These are phyloP conservation scores for Paramecium tetraurelia DNA, from an alignment of 73 alveolate genomes.

Conservation along the genomic window DNA sequence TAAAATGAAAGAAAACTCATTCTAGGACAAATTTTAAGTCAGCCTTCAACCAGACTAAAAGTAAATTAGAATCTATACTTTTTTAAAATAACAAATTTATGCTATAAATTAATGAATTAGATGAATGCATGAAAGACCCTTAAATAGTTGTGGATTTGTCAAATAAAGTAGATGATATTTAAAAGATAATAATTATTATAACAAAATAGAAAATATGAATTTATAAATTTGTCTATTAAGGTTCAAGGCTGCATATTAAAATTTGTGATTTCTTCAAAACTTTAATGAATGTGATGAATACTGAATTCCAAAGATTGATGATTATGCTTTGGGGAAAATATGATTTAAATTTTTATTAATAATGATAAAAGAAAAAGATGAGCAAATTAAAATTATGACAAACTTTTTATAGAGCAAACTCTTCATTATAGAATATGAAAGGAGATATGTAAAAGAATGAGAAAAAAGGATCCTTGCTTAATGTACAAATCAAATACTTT, in stretches of 20 bases:
- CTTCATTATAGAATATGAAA: background rate
- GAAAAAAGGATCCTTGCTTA: background rate
- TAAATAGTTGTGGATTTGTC: no score
- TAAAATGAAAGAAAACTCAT: background rate
- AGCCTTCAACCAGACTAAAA: background rate
- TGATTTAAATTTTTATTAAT: background rate
- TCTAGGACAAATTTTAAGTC: background rate
- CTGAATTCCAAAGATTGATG: background rate
- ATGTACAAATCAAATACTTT: background rate
- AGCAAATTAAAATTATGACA: background rate
- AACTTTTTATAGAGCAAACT: background rate
- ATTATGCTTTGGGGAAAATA: background rate
- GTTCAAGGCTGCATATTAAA: no score
- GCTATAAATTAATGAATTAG: no score
- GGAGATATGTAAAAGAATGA: background rate
- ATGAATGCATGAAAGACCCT: no score
- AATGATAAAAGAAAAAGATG: slow-evolving; percentile 9
- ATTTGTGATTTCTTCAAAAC: no score
- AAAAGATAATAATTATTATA: no score
- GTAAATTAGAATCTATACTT: no score
- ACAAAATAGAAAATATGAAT: background rate
- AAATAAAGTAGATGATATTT: no score
- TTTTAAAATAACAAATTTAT: no score
- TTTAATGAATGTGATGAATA: no score
- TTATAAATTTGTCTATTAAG: no score